Conservation (phyloP, 2,329 filamentous ascomycete genomes). For the Cladosporium sp. region DNA sequence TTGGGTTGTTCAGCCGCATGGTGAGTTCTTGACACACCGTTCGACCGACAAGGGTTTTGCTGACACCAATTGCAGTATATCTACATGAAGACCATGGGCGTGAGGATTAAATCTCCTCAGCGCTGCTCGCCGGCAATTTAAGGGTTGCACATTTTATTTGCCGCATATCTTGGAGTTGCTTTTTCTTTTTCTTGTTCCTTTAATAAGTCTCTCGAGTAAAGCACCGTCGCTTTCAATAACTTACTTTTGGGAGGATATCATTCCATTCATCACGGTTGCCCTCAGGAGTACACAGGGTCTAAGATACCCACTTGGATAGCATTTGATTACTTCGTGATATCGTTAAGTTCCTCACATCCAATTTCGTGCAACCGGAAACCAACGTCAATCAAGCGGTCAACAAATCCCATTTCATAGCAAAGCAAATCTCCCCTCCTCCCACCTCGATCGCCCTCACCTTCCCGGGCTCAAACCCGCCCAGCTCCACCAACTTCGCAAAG, state of each 20-base stretch:
- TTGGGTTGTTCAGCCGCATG: conserved; percentile 65
- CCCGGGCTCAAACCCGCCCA: conserved; percentile 11
- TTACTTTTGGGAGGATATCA: too few relatives aligned
- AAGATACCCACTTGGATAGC: conserved; percentile 1
- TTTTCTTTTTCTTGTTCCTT: too few relatives aligned
- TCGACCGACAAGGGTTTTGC: not conserved
- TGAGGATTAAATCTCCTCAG: not conserved
- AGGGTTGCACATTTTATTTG: too few relatives aligned
- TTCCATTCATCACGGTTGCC: too few relatives aligned
- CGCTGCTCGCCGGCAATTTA: too few relatives aligned
- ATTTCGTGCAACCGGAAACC: not conserved
- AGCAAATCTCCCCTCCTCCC: conserved; percentile 2
- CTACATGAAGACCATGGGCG: conserved; percentile 11
- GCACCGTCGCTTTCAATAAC: too few relatives aligned
- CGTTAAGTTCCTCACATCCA: not conserved
- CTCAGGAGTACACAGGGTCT: not conserved
- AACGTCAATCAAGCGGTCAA: conserved; percentile 1
- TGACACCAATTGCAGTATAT: conserved; percentile 11
- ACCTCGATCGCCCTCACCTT: conserved; percentile 7
- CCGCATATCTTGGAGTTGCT: too few relatives aligned
- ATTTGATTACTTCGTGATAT: not conserved
- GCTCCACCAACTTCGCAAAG: conserved; percentile 5
- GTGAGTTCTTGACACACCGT: conserved; percentile 47
- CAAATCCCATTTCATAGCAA: conserved; percentile 12
- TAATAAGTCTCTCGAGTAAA: too few relatives aligned